Conservation (phyloP, 2,329 filamentous ascomycete genomes). For the Claviceps cyperi region DNA sequence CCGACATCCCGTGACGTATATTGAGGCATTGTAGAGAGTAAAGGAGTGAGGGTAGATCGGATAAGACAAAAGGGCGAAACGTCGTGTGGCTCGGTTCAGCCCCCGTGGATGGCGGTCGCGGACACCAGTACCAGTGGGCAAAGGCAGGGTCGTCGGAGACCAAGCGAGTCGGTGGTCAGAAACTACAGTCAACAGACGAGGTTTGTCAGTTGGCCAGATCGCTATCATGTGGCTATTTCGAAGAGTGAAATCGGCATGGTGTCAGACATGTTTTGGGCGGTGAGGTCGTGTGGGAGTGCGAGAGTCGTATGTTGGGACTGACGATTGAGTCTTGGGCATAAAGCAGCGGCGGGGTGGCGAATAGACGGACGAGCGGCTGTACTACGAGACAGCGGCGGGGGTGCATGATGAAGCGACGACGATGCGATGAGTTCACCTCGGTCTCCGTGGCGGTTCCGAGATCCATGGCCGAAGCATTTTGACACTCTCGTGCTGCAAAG, state of each 20-base stretch:
- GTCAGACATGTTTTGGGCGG: too few relatives aligned
- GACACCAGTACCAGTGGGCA: background rate
- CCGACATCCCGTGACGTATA: conserved; percentile 54
- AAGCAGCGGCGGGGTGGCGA: background rate
- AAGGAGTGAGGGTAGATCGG: background rate
- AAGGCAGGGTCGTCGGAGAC: background rate
- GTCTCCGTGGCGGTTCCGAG: background rate
- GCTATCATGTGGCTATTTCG: background rate
- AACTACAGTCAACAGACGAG: background rate
- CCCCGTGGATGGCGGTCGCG: background rate
- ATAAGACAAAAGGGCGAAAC: background rate
- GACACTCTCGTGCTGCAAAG: background rate
- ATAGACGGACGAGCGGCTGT: background rate
- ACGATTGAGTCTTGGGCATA: background rate
- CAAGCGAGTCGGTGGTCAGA: background rate
- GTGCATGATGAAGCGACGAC: background rate
- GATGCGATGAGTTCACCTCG: background rate
- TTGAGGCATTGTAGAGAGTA: conserved; percentile 40
- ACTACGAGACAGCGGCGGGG: background rate
- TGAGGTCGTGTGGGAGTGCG: background rate
- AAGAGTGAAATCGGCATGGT: too few relatives aligned
- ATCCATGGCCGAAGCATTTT: too few relatives aligned
- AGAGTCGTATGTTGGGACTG: background rate
- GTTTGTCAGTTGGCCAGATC: background rate
- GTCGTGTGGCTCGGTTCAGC: background rate